phyloP scores from a whole-genome alignment of 106 monocot species.

The Dioscorea alata region DNA sequence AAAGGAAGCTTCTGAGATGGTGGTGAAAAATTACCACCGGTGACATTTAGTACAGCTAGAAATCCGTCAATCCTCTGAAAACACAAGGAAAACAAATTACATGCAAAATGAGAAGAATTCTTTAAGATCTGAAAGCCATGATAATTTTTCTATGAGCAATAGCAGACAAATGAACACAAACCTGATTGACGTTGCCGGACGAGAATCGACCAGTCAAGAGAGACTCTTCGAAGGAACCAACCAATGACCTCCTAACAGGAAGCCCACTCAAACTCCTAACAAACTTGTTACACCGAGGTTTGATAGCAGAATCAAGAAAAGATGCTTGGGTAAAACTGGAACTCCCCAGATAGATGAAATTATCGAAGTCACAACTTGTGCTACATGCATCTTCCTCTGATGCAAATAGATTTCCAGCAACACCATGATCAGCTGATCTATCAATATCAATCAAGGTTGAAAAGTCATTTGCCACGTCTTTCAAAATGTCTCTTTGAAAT shows the following conservation, averaged over 20 bases:
- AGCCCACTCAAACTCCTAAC: constrained; percentile 29
- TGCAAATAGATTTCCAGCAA: neutral
- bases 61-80: constrained; percentile 89
- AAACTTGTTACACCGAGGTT: constrained; percentile 26
- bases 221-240: constrained; percentile 99
- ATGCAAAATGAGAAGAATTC: no score
- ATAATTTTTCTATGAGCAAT: no score
- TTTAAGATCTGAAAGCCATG: neutral
- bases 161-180: constrained; percentile 2
- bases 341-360: constrained; percentile 17
- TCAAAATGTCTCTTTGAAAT: constrained; percentile 16
- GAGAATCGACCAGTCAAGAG: constrained; percentile 84
- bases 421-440: constrained; percentile 17
- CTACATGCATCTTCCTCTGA: constrained; percentile 15
- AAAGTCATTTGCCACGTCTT: constrained; percentile 32
- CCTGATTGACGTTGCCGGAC: constrained; percentile 66
- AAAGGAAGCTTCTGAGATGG: constrained; percentile 85
- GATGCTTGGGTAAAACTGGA: constrained; percentile 20
- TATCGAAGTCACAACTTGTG: constrained; percentile 10
- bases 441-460: constrained; percentile 7
- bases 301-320: constrained; percentile 21
- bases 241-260: constrained; percentile 76
- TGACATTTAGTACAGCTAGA: constrained; percentile 82
- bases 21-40: constrained; percentile 75
- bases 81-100: constrained; percentile 7